Percentiles rank a stretch among this genome's conserved stretches.
These are phyloP conservation scores for Lophiotrema nucula DNA, from an alignment of 495 filamentous ascomycete species.

Conservation along the genomic window DNA sequence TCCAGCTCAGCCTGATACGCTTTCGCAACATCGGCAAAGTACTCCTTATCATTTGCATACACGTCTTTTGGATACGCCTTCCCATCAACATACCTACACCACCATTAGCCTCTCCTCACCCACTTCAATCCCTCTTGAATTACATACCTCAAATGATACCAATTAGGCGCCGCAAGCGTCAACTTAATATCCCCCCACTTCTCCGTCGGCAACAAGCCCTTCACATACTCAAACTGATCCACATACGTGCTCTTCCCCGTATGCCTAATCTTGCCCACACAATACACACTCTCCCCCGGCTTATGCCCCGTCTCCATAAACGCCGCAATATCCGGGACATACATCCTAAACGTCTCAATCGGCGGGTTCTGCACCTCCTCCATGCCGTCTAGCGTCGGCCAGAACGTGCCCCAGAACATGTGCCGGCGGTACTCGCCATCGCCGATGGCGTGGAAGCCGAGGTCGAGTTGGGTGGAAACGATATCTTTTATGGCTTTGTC, in stretches of 20 bases:
- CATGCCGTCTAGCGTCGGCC: slow-evolving; percentile 71
- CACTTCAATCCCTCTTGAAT: too few relatives aligned
- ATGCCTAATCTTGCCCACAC: slow-evolving; percentile 51
- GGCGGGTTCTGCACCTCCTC: slow-evolving; percentile 59
- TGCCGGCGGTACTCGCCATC: slow-evolving; percentile 59
- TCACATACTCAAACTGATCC: slow-evolving; percentile 58
- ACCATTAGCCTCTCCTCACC: too few relatives aligned
- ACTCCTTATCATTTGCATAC: slow-evolving; percentile 58
- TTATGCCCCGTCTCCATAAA: slow-evolving; percentile 70
- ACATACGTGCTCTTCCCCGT: slow-evolving; percentile 49
- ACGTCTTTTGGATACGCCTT: slow-evolving; percentile 54
- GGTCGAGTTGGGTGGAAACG: slow-evolving; percentile 62
- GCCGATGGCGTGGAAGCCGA: slow-evolving; percentile 66
- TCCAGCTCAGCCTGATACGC: slow-evolving; percentile 61
- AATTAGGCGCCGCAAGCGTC: slow-evolving; percentile 64
- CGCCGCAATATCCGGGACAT: slow-evolving; percentile 77
- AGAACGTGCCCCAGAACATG: slow-evolving; percentile 72
- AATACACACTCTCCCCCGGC: slow-evolving; percentile 71
- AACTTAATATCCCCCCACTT: slow-evolving; percentile 58
- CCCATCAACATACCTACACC: too few relatives aligned
- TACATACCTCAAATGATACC: slow-evolving; percentile 67
- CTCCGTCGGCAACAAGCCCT: slow-evolving; percentile 49
- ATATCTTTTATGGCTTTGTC: slow-evolving; percentile 66
- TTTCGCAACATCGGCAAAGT: slow-evolving; percentile 60
- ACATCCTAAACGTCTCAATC: slow-evolving; percentile 64